These are phyloP conservation scores for Exophiala viscosa DNA, from an alignment of 2,329 filamentous ascomycete species.

Conservation along the genomic window DNA sequence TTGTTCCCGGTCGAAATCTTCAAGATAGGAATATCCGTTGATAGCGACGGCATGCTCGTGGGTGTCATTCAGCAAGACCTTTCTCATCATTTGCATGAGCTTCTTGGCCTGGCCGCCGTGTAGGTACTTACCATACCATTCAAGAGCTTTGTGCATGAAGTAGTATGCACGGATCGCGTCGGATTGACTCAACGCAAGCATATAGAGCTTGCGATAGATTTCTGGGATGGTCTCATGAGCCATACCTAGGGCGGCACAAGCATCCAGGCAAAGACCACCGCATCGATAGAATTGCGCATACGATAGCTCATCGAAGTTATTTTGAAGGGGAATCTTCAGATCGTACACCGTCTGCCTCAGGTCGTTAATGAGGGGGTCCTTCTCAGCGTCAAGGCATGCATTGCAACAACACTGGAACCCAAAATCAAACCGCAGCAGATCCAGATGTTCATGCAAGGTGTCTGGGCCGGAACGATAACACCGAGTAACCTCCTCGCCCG, in stretches of 20 bases:
- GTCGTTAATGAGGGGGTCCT: neutral
- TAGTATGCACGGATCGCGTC: constrained; percentile 7
- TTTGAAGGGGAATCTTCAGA: neutral
- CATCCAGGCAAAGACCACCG: constrained; percentile 5
- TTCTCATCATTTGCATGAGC: neutral
- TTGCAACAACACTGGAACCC: constrained; percentile 31
- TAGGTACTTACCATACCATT: no score
- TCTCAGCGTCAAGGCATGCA: constrained; percentile 18
- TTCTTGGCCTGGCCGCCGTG: neutral
- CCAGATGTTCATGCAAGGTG: neutral
- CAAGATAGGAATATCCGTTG: neutral
- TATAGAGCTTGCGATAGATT: neutral
- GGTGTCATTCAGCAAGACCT: neutral
- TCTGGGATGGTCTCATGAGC: neutral
- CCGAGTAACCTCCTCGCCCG: constrained; percentile 31
- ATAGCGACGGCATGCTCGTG: neutral
- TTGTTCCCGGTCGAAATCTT: constrained; percentile 6
- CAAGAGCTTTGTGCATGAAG: neutral
- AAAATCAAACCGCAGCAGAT: constrained; percentile 12
- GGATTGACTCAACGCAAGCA: neutral
- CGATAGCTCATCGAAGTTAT: neutral
- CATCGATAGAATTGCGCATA: neutral
- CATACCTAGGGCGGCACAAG: neutral
- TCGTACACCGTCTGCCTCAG: constrained; percentile 5
- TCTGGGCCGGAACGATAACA: constrained; percentile 18